phyloP scores from a whole-genome alignment of 2,329 filamentous ascomycete genomes.

The Penicillium sp. region DNA sequence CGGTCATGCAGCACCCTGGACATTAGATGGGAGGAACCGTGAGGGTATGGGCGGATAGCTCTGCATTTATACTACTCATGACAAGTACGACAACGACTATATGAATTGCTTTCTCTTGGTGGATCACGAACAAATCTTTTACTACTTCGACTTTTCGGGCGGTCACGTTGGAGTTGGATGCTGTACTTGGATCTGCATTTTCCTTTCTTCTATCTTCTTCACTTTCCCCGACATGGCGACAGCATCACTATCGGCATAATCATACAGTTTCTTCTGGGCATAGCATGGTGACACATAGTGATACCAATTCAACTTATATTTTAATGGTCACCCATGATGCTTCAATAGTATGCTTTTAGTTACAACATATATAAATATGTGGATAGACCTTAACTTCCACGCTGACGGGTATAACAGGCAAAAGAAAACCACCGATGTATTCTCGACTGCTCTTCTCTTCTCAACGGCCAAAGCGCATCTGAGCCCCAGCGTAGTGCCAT shows the following conservation, averaged over 20 bases:
- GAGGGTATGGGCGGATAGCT: conserved; percentile 8
- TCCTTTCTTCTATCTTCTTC: background rate
- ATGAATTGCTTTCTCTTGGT: background rate
- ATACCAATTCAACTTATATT: conserved; percentile 7
- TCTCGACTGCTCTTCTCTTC: background rate
- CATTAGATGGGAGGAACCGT: conserved; percentile 16
- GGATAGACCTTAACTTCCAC: conserved; percentile 2
- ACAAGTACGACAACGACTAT: conserved; percentile 3
- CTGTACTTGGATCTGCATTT: background rate
- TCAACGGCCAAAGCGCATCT: conserved; percentile 74
- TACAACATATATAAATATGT: background rate
- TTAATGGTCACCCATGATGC: conserved; percentile 1
- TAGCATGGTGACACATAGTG: conserved; percentile 8
- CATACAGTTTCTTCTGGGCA: background rate
- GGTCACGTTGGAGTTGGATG: background rate
- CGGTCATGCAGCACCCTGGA: conserved; percentile 15
- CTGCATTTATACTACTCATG: background rate
- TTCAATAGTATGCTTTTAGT: background rate
- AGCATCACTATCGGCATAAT: background rate
- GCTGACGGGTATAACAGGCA: conserved; percentile 10
- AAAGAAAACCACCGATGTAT: background rate
- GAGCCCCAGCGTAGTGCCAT: conserved; percentile 76
- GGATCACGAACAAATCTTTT: background rate
- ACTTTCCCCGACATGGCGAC: background rate
- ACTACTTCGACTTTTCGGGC: background rate